These are phyloP conservation scores for Eutrema salsugineum DNA, from an alignment of 441 rosid species.

Conservation along the genomic window DNA sequence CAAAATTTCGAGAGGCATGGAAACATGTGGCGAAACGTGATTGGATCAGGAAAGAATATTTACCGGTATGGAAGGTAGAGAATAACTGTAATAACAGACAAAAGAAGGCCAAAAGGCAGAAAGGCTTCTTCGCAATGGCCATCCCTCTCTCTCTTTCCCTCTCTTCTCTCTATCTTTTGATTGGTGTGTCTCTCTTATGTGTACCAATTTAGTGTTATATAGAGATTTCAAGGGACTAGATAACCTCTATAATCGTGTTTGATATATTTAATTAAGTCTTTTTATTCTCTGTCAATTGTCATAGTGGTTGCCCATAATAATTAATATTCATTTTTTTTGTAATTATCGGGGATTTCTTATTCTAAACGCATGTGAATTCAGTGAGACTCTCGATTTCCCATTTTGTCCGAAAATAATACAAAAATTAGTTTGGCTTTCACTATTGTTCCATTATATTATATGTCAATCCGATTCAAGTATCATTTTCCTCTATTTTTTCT, in stretches of 20 bases:
- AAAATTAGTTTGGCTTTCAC: background rate
- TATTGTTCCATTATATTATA: background rate
- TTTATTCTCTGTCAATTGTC: conserved; percentile 18
- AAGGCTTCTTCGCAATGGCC: conserved; percentile 27
- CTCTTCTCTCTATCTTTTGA: background rate
- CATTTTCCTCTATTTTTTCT: background rate
- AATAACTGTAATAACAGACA: conserved; percentile 44
- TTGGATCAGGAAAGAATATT: background rate
- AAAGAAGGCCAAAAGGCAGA: conserved; percentile 21
- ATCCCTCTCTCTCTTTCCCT: conserved; percentile 7
- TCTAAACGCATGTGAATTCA: conserved; percentile 15
- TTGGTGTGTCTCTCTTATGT: conserved; percentile 6
- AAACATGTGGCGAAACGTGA: background rate
- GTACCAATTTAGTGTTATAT: conserved; percentile 12
- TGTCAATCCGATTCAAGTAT: background rate
- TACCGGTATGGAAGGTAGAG: conserved; percentile 50
- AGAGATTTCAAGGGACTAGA: conserved; percentile 16
- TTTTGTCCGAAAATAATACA: background rate
- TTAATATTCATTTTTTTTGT: background rate
- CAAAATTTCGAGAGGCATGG: background rate
- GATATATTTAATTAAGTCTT: background rate
- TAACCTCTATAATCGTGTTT: conserved; percentile 9
- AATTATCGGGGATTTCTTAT: background rate
- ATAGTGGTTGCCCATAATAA: conserved; percentile 24
- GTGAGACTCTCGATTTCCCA: conserved; percentile 1